Conservation (phyloP, 225 moss, liverwort and hornwort genomes). For the Pseudisothecium myosuroides region DNA sequence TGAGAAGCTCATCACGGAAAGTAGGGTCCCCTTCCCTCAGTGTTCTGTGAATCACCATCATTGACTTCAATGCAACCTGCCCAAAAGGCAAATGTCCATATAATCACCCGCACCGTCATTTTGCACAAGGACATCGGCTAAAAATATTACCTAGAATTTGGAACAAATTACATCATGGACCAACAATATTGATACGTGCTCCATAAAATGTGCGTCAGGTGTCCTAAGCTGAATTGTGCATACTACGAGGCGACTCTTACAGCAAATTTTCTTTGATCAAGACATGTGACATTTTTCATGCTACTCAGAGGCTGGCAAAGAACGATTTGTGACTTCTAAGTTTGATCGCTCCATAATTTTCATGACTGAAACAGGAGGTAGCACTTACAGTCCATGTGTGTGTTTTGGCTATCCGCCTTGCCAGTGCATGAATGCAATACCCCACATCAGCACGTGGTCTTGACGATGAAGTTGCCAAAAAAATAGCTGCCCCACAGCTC, state of each 20-base stretch:
- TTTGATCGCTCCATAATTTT: neutral
- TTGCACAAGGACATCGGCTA: neutral
- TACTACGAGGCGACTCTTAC: neutral
- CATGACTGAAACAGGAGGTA: neutral
- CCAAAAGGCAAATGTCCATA: neutral
- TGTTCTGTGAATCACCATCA: constrained; percentile 98
- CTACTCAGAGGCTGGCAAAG: neutral
- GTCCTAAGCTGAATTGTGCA: neutral
- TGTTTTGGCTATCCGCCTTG: constrained; percentile 49
- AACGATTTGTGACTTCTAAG: neutral
- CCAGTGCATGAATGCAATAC: constrained; percentile 54
- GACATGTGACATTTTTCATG: neutral
- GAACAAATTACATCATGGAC: neutral
- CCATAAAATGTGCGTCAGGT: neutral
- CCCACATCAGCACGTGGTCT: constrained; percentile 55
- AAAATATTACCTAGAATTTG: neutral
- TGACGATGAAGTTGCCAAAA: constrained; percentile 51
- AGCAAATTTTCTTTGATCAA: neutral
- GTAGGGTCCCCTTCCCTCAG: constrained; percentile 94
- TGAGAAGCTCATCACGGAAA: constrained; percentile 88
- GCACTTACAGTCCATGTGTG: constrained; percentile 50
- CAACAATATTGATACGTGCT: neutral
- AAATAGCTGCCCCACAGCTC: constrained; percentile 37
- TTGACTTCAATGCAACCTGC: constrained; percentile 92
- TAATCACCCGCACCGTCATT: neutral